These are phyloP conservation scores for Pilaira anomala DNA, from an alignment of 192 early-diverging fungal species.

Conservation along the genomic window DNA sequence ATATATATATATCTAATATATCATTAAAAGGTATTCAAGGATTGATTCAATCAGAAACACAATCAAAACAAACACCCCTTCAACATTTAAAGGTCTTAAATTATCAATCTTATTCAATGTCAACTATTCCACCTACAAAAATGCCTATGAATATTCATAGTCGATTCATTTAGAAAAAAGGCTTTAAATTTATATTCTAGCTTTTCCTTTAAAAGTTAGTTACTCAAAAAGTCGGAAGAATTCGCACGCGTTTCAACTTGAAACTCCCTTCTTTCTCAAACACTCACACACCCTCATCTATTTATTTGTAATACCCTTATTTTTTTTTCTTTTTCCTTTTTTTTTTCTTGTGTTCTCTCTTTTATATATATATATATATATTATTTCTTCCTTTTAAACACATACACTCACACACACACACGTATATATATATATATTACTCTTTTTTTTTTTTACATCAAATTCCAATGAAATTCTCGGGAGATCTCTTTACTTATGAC, in stretches of 20 bases:
- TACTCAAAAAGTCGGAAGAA: too few relatives aligned
- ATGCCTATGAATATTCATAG: conserved; percentile 6
- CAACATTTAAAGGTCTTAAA: conserved; percentile 4
- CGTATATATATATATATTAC: neutral
- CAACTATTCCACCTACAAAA: conserved; percentile 2
- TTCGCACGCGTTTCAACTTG: too few relatives aligned
- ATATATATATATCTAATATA: conserved; percentile 1
- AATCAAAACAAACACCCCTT: neutral
- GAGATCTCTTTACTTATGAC: conserved; percentile 40
- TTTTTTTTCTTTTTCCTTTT: neutral
- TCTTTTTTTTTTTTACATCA: neutral
- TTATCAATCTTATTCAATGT: conserved; percentile 11
- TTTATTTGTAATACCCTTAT: neutral
- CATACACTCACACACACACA: too few relatives aligned
- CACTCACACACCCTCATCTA: neutral
- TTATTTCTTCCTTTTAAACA: neutral
- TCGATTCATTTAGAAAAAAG: neutral
- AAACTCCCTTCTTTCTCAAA: neutral
- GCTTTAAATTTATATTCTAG: neutral
- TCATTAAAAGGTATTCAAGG: conserved; percentile 9
- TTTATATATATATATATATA: neutral
- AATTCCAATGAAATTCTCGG: conserved; percentile 36
- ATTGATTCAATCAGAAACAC: neutral
- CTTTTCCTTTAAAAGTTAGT: neutral
- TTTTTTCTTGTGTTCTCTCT: neutral